Evolutionary conservation across 202 grass and related monocot species (phyloP).

Genomic region (Elaeis oleifera): DNA sequence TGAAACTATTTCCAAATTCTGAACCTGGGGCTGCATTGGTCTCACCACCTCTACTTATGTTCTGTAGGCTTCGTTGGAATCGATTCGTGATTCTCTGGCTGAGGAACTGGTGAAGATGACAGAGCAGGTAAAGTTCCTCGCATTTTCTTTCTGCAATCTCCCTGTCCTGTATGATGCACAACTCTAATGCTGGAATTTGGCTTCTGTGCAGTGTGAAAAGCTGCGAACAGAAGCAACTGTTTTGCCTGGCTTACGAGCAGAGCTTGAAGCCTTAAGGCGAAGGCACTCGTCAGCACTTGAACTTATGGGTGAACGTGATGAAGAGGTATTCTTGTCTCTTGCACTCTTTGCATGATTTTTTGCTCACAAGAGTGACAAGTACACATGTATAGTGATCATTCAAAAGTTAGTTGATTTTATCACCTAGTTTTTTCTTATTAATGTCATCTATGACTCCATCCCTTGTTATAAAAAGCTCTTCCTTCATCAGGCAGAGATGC

Average conservation of each 20-base stretch:
- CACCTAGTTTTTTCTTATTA: too few relatives aligned
- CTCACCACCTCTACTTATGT: too few relatives aligned
- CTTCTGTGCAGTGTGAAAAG: conserved; percentile 75
- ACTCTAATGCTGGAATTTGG: conserved; percentile 1
- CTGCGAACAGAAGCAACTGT: conserved; percentile 56
- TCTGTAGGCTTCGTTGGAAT: conserved; percentile 77
- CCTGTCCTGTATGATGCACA: conserved; percentile 1
- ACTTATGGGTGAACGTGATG: conserved; percentile 98
- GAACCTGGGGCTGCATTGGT: too few relatives aligned
- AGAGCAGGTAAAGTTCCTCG: conserved; percentile 53
- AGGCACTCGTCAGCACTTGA: conserved; percentile 87
- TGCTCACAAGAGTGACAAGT: too few relatives aligned
- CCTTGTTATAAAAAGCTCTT: too few relatives aligned
- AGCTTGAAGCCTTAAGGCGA: conserved; percentile 86
- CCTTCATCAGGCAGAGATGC: too few relatives aligned
- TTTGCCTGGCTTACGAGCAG: conserved; percentile 83
- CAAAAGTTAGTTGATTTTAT: too few relatives aligned
- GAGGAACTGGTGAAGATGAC: conserved; percentile 99
- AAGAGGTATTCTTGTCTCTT: conserved; percentile 53
- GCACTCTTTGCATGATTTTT: conserved; percentile 11
- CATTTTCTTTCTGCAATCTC: not conserved
- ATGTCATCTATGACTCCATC: too few relatives aligned
- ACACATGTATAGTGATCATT: too few relatives aligned
- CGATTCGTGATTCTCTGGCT: conserved; percentile 89
- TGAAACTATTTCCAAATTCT: too few relatives aligned